phyloP scores from a whole-genome alignment of 306 rosid genomes.

The Quercus robur region DNA sequence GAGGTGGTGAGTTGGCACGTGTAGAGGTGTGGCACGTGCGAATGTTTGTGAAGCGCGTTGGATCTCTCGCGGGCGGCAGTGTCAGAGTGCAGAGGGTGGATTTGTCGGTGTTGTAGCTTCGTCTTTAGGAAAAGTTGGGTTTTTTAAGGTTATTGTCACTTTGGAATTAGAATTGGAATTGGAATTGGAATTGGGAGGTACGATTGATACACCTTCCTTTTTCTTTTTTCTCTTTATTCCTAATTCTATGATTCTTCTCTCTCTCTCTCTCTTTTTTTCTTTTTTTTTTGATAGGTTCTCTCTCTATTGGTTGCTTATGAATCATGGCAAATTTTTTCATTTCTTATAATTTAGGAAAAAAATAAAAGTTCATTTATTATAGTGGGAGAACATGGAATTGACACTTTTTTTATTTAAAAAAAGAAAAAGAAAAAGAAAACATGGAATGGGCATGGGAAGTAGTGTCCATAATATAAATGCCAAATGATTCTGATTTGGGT shows the following conservation, averaged over 20 bases:
- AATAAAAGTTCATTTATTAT: too few relatives aligned
- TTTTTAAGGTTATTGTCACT: not conserved
- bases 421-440: not conserved
- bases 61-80: slow-evolving; percentile 5
- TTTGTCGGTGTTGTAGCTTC: slow-evolving; percentile 18
- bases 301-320: too few relatives aligned
- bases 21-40: slow-evolving; percentile 30
- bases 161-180: too few relatives aligned
- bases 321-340: not conserved
- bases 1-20: slow-evolving; percentile 1
- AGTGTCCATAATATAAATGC: not conserved
- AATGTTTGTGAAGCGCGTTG: not conserved
- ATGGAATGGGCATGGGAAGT: not conserved
- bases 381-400: too few relatives aligned
- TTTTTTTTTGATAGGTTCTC: too few relatives aligned
- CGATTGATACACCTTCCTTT: too few relatives aligned
- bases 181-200: too few relatives aligned
- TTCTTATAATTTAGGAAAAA: not conserved
- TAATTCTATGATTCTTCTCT: too few relatives aligned
- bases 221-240: too few relatives aligned
- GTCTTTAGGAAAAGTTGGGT: not conserved
- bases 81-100: slow-evolving; percentile 21
- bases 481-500: not conserved
- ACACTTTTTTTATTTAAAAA: too few relatives aligned
- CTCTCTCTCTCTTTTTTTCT: too few relatives aligned